Evolutionary conservation across 176 grass and related monocot species (phyloP), one percentile per base, ranked within the genome.

Genomic region (Tuctoria greenei): DNA sequence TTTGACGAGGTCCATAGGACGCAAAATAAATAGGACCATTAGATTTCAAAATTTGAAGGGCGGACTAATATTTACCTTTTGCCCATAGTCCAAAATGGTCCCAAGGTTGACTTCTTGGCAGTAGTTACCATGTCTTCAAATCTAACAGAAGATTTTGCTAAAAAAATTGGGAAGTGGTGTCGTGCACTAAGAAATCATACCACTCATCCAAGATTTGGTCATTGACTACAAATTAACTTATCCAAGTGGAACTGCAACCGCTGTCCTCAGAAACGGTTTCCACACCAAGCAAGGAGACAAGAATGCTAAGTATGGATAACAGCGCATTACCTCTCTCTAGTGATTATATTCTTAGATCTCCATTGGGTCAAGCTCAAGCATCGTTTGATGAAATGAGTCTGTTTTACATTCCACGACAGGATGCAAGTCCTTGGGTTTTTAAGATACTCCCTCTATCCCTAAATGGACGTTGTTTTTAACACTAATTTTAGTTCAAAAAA

Each of bases 191-290:
- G 55, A 26, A 58, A 26, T 4, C 21, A 58, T 58, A n/a, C 1
- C 66, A 57, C 46, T 46, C 13, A 25, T 79, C n/a, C 88, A 97
- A 91, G 79, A 85, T 61, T 83, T 97, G 75, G 92, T 97, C 26
- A 71, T 93, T n/a, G 90, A 97, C 73, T 97, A 91, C 78, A 91
- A 93, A 58, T 72, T 97, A 82, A 83, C 81, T 59, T 97, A 97
- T 72, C 94, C 91, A 45, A 97, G 90, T 69, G 90, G 90, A 35
- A 97, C 94, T 1, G 94, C 94, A 60, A 97, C 90, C 27, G 94
- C 90, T 74, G 75, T 97, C 43, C 90, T 97, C 50, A 97, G 93
- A 76, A 97, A 97, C 26, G 90, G 90, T 25, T 97, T 93, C 38
- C 94, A 97, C 71, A 87, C 88, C 7, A 40, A 87, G 18, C 67